Percentiles rank a stretch among this genome's conserved stretches.
These are phyloP conservation scores for Helotiales sp. DNA, from an alignment of 2,329 filamentous ascomycete species.

Conservation along the genomic window DNA sequence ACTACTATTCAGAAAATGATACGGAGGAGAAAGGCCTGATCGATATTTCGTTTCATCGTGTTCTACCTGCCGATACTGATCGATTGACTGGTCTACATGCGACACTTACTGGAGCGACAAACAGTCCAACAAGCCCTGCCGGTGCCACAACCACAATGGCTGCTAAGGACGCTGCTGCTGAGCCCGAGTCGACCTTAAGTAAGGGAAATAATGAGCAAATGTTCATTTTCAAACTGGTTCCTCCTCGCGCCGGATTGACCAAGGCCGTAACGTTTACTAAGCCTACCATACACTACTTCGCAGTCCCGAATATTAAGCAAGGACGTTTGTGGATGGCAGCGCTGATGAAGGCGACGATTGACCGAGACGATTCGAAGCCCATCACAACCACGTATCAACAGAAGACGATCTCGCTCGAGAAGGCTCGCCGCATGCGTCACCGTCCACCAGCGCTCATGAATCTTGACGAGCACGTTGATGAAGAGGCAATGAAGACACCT, in stretches of 20 bases:
- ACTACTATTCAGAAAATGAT: conserved; percentile 94
- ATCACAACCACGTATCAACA: conserved; percentile 94
- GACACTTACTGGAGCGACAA: conserved; percentile 83
- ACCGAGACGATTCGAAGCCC: conserved; percentile 77
- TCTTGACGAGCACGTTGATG: conserved; percentile 48
- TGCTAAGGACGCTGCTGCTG: conserved; percentile 42
- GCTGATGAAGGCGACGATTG: conserved; percentile 97
- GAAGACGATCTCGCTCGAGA: conserved; percentile 89
- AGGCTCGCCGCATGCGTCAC: conserved; percentile 84
- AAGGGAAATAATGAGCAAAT: conserved; percentile 61
- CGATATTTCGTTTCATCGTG: conserved; percentile 95
- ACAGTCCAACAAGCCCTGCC: conserved; percentile 54
- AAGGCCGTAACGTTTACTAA: conserved; percentile 97
- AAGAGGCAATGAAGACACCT: conserved; percentile 31
- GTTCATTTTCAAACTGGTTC: conserved; percentile 98
- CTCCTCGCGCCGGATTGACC: conserved; percentile 82
- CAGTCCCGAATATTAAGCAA: conserved; percentile 84
- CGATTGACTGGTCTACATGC: conserved; percentile 88
- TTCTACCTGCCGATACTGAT: conserved; percentile 92
- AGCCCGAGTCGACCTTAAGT: conserved; percentile 36
- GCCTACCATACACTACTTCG: conserved; percentile 96
- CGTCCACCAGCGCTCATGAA: conserved; percentile 87
- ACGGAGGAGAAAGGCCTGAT: conserved; percentile 93
- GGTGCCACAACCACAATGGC: conserved; percentile 47
- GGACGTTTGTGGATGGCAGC: conserved; percentile 98